Conservation (phyloP, 106 monocot species). For the Dendrobium nobile region DNA sequence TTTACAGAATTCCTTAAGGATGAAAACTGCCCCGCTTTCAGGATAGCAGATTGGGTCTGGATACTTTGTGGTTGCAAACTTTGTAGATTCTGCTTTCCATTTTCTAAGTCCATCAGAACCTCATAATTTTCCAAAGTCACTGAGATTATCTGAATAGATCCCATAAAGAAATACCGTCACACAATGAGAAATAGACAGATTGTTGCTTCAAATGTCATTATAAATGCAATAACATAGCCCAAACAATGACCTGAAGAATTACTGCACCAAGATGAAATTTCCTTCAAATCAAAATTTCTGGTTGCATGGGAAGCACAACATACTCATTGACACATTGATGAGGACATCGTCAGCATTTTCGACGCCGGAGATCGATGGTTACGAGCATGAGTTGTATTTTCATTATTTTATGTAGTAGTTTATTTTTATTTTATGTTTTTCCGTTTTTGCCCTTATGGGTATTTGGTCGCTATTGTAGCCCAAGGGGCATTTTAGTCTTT, state of each 20-base stretch:
- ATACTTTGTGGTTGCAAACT: slow-evolving; percentile 8
- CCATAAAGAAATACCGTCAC: slow-evolving; percentile 1
- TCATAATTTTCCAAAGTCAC: slow-evolving; percentile 63
- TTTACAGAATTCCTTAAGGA: slow-evolving; percentile 21
- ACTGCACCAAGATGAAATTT: background rate
- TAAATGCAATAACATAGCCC: background rate
- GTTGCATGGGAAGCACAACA: background rate
- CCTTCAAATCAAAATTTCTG: background rate
- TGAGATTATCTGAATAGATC: slow-evolving; percentile 50
- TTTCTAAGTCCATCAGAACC: slow-evolving; percentile 18
- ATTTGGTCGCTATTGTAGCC: no score
- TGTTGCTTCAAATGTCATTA: background rate
- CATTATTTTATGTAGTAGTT: no score
- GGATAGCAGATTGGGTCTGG: background rate
- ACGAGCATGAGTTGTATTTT: no score
- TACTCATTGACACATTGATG: background rate
- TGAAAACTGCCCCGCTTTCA: slow-evolving; percentile 16
- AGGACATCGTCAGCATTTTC: no score
- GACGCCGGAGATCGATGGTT: no score
- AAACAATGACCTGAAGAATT: background rate
- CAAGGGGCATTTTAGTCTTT: no score
- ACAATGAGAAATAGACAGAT: background rate
- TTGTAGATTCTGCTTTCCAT: slow-evolving; percentile 17
- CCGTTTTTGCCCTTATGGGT: no score
- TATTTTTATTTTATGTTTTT: no score